phyloP scores from a whole-genome alignment of 768 basidiomycete species.

The Cystobasidiopsis lactophilus region DNA sequence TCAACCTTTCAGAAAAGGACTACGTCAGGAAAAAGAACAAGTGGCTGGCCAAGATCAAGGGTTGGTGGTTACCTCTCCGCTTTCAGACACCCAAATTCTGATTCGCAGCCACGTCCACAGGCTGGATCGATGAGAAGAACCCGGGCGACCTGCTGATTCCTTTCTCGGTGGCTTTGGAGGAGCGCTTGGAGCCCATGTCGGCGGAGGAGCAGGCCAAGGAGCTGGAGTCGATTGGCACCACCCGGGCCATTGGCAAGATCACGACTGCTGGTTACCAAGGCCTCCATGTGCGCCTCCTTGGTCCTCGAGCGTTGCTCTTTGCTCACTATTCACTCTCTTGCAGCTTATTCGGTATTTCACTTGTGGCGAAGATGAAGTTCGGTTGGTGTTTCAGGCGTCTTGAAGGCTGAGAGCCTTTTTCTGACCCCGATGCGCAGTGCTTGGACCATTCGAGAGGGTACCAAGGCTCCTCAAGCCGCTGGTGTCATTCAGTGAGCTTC shows the following conservation, averaged over 20 bases:
- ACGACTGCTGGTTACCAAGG: conserved; percentile 78
- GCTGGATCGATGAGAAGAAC: conserved; percentile 91
- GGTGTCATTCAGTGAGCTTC: conserved; percentile 70
- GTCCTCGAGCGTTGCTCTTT: background rate
- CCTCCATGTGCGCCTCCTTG: conserved; percentile 47
- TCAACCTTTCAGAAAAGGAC: conserved; percentile 86
- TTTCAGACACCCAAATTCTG: background rate
- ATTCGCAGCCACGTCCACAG: conserved; percentile 66
- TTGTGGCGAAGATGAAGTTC: conserved; percentile 34
- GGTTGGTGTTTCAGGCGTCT: too few species aligned
- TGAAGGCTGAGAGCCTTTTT: too few species aligned
- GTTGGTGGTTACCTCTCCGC: too few species aligned
- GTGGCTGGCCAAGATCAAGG: conserved; percentile 33
- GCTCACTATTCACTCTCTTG: background rate
- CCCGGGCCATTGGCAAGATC: conserved; percentile 56
- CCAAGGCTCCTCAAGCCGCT: conserved; percentile 88
- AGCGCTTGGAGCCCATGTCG: conserved; percentile 44
- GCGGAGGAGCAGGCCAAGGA: conserved; percentile 41
- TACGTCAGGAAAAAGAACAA: conserved; percentile 97
- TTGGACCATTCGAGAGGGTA: conserved; percentile 87
- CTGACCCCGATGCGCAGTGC: conserved; percentile 56
- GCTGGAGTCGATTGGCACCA: conserved; percentile 51
- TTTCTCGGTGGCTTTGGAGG: conserved; percentile 87
- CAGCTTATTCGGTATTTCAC: conserved; percentile 92
- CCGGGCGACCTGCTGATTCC: conserved; percentile 89